These are phyloP conservation scores for Exophiala xenobiotica DNA, from an alignment of 2,329 filamentous ascomycete genomes.

Conservation along the genomic window DNA sequence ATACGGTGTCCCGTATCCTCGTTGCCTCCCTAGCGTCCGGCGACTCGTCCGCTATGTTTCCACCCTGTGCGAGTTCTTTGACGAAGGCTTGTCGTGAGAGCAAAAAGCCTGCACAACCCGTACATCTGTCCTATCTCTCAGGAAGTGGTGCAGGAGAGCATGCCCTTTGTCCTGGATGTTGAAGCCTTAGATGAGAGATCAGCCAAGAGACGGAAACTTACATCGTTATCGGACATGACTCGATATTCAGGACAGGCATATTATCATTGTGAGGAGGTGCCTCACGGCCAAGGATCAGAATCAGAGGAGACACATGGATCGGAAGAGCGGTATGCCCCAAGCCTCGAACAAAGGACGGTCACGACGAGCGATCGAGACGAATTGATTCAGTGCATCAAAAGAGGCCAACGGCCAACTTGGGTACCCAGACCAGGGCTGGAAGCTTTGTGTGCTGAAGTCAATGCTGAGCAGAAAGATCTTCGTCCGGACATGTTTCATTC, in stretches of 20 bases:
- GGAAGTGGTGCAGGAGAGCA: too few relatives aligned
- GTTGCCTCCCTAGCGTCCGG: background rate
- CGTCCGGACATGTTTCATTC: slow-evolving; percentile 36
- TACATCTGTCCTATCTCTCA: background rate
- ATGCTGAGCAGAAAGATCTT: slow-evolving; percentile 9
- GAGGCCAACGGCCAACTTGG: slow-evolving; percentile 74
- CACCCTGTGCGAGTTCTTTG: background rate
- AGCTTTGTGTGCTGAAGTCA: slow-evolving; percentile 32
- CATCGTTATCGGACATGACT: slow-evolving; percentile 13
- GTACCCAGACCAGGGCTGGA: slow-evolving; percentile 61
- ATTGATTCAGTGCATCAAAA: slow-evolving; percentile 81
- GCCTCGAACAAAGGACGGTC: slow-evolving; percentile 6
- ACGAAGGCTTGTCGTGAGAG: slow-evolving; percentile 5
- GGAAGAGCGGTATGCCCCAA: background rate
- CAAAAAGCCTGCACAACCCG: background rate
- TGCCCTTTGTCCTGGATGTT: slow-evolving; percentile 27
- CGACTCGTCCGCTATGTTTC: slow-evolving; percentile 6
- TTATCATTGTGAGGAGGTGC: slow-evolving; percentile 7
- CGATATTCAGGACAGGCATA: slow-evolving; percentile 14
- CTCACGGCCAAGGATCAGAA: background rate
- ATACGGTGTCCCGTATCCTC: too few relatives aligned
- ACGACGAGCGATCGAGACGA: slow-evolving; percentile 62
- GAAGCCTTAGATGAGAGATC: slow-evolving; percentile 9
- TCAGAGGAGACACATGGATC: background rate
- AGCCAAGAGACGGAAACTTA: slow-evolving; percentile 28